A percentile compares a stretch with the other conserved stretches of the same genome.
phyloP scores from a whole-genome alignment of 78 protist species.

The Diacronema lutheri region DNA sequence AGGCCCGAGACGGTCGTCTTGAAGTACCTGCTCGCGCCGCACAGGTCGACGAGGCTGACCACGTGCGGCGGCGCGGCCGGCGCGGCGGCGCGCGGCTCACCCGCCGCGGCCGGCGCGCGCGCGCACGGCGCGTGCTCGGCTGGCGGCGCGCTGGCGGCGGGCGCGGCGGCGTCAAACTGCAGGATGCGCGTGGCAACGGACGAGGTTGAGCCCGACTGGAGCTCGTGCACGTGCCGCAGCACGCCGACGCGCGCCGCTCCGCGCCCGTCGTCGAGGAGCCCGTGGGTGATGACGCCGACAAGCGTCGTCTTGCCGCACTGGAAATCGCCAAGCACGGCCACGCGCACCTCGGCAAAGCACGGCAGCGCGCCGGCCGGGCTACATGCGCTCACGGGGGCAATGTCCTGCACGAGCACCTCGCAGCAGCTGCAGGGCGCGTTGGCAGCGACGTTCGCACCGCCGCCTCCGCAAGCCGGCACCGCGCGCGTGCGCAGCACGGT shows the following conservation, averaged over 20 bases:
- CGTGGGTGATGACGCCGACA: not conserved
- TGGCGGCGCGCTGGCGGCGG: too few species aligned
- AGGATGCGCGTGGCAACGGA: not conserved
- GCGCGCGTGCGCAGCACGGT: not conserved
- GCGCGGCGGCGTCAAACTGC: not conserved
- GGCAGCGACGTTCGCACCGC: not conserved
- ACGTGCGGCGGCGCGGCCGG: not conserved
- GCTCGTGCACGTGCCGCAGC: not conserved
- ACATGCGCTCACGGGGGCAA: conserved; percentile 36
- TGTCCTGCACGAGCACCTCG: conserved; percentile 69
- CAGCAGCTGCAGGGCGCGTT: not conserved
- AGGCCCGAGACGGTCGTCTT: conserved; percentile 3
- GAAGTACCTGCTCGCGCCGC: not conserved
- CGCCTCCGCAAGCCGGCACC: too few species aligned
- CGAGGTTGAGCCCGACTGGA: conserved; percentile 37
- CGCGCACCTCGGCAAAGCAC: conserved; percentile 66
- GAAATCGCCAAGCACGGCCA: conserved; percentile 79
- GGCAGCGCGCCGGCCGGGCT: too few species aligned
- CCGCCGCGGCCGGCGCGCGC: too few species aligned
- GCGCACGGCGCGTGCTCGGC: too few species aligned
- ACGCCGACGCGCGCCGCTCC: not conserved
- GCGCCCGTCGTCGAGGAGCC: not conserved
- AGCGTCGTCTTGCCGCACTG: conserved; percentile 65
- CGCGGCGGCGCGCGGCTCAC: too few species aligned
- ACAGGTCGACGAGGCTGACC: not conserved